phyloP scores from a whole-genome alignment of 495 filamentous ascomycete genomes.

The Trichoderma virens region DNA sequence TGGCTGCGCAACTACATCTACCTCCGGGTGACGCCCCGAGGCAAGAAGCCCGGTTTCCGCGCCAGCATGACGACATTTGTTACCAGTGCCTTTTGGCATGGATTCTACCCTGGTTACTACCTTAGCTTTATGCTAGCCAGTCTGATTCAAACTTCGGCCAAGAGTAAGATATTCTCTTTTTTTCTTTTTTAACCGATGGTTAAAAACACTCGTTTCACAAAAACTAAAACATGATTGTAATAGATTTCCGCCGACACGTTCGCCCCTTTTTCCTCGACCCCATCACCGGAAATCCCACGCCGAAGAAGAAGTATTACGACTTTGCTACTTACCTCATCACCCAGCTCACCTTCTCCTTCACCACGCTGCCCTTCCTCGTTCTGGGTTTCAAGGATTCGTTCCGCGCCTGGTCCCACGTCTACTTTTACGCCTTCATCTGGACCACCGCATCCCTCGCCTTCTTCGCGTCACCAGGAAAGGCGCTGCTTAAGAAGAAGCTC shows the following conservation, averaged over 20 bases:
- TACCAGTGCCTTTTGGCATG: slow-evolving; percentile 95
- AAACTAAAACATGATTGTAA: neutral
- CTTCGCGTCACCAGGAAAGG: slow-evolving; percentile 72
- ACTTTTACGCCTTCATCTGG: slow-evolving; percentile 75
- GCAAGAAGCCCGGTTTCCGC: slow-evolving; percentile 93
- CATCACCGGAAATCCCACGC: slow-evolving; percentile 51
- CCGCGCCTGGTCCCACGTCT: slow-evolving; percentile 72
- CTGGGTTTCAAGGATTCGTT: slow-evolving; percentile 61
- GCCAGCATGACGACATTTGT: slow-evolving; percentile 90
- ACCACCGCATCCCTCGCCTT: slow-evolving; percentile 57
- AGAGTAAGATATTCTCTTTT: slow-evolving; percentile 54
- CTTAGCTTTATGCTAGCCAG: slow-evolving; percentile 80
- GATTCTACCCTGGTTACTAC: slow-evolving; percentile 96
- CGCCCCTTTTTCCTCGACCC: slow-evolving; percentile 90
- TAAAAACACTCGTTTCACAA: neutral
- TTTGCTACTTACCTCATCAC: slow-evolving; percentile 70
- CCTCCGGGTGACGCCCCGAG: slow-evolving; percentile 86
- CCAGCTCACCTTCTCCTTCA: slow-evolving; percentile 76
- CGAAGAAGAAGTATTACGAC: slow-evolving; percentile 81
- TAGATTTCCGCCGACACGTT: slow-evolving; percentile 80
- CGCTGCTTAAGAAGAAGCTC: slow-evolving; percentile 47
- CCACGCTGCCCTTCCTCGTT: slow-evolving; percentile 74
- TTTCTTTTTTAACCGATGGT: neutral
- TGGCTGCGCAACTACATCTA: slow-evolving; percentile 97
- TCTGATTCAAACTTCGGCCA: slow-evolving; percentile 86